phyloP scores from a whole-genome alignment of 345 rosid genomes.

The Streptanthus diversifolius region DNA sequence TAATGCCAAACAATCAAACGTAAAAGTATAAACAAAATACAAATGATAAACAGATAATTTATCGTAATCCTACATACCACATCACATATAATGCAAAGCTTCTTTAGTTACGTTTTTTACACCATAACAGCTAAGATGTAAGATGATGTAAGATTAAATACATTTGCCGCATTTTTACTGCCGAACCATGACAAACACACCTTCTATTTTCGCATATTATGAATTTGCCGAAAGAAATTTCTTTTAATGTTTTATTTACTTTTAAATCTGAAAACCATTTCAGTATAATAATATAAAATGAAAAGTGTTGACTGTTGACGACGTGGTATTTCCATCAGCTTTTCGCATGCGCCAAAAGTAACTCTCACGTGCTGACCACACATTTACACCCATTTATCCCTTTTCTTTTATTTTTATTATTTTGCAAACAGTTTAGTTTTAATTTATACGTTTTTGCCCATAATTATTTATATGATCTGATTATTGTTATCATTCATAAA shows the following conservation, averaged over 20 bases:
- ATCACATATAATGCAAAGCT: neutral
- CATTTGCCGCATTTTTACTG: neutral
- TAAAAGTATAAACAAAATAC: neutral
- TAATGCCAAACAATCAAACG: no score
- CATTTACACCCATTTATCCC: constrained; percentile 34
- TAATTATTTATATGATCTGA: neutral
- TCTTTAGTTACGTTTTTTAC: neutral
- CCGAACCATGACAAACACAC: neutral
- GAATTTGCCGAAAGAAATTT: neutral
- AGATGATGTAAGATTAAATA: neutral
- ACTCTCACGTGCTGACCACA: constrained; percentile 44
- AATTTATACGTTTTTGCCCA: neutral
- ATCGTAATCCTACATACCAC: neutral
- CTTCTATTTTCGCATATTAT: neutral
- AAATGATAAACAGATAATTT: neutral
- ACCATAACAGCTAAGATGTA: neutral
- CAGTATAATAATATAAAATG: constrained; percentile 16
- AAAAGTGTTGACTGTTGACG: constrained; percentile 34
- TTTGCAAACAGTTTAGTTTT: neutral
- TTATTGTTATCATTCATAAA: neutral
- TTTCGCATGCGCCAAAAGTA: constrained; percentile 45
- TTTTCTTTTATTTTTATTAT: constrained; percentile 7
- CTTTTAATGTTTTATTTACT: neutral
- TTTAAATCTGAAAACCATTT: constrained; percentile 12
- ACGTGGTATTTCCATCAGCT: constrained; percentile 35